Evolutionary conservation across 805 yeast species (phyloP), one percentile per base, ranked within the genome.

Genomic region (Myxozyma lipomycoides): DNA sequence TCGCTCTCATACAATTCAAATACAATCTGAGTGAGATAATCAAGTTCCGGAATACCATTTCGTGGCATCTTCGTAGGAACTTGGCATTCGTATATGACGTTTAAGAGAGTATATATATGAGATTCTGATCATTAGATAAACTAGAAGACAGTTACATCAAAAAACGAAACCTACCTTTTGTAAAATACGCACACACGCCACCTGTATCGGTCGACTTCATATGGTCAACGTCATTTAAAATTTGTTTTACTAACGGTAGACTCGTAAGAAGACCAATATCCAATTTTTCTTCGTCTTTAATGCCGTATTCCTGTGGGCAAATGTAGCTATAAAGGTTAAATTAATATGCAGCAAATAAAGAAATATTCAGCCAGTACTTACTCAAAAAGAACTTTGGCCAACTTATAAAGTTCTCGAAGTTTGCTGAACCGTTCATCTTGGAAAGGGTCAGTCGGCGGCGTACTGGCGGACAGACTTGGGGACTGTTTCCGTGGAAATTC

Each of bases 231-330:
- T 93, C 98, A 30, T 76, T 72, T 45, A 93, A 67, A 36, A 93
- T 84, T 68, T 88, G 95, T 66, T 82, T 86, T 1, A 96, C 95
- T 61, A 93, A 75, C 1, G 99, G 99, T 62, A 93, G 75, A 1
- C 96, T 87, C 0, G 99, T 93, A 61, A 93, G 73, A 50, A 93
- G 73, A 3, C 99, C 99, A 70, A 93, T 93, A 66, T 93, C 99
- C 53, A 93, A 76, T 65, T 93, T 93, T 68, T 93, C 98, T 62
- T 84, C 83, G 64, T 89, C 95, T 58, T 90, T 88, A 61, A 93
- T 93, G 57, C 99, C 99, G 66, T 93, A 93, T 66, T 93, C 99
- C 68, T 93, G 98, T 7, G 99, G 99, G 69, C 98, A 93, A 43
- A 93, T 89, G 64, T 54, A 54, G 46, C 55, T 50, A 23, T 6